Evolutionary conservation across 192 early-diverging fungal species (phyloP), one percentile per base, ranked within the genome.

Genomic region (Spizellomyces punctatus): DNA sequence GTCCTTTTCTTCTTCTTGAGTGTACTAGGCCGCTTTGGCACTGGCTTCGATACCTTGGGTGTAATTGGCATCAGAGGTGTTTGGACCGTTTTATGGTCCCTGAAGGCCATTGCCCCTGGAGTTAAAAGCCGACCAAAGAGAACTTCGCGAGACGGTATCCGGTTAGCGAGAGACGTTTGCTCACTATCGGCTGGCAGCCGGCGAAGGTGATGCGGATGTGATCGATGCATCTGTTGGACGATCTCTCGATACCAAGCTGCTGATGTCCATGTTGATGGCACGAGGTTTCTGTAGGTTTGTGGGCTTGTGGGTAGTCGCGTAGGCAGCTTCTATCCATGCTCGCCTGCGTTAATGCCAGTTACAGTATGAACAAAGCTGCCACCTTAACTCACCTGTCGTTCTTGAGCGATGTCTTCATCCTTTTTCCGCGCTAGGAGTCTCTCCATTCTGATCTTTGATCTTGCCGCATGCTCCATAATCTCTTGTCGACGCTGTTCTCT

Each of bases 211-310:
- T 41, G 16, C 14, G 59, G 17, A 14, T 41, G 16, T 16, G 22
- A 41, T 61, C 59, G 59, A 61, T 61, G 59, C 59, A 61, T 61
- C 36, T 61, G 59, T 6, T 19, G 21, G 59, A 61, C 59, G 36
- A 61, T 61, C 42, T 61, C 59, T 61, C 36, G 17, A 17, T 61
- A 61, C 59, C 59, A 61, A 16, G 17, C 14, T 9, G 59, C 5
- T 17, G 16, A 16, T 14, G 59, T 61, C 59, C 59, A 61, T 16
- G 59, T 41, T 41, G 59, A 41, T 61, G 59, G 59, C 5, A 61
- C 42, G 16, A n/a, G 59, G 42, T 61, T 61, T 14, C 16, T 16
- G 36, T 61, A 41, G 3, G 42, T 42, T 17, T 14, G 16, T 42
- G 59, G 59, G 42, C 14, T 17, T 16, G 59, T 61, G 5, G 59